Evolutionary conservation across 2,329 filamentous ascomycete genomes (phyloP).

Genomic region (Rutstroemia sp.): DNA sequence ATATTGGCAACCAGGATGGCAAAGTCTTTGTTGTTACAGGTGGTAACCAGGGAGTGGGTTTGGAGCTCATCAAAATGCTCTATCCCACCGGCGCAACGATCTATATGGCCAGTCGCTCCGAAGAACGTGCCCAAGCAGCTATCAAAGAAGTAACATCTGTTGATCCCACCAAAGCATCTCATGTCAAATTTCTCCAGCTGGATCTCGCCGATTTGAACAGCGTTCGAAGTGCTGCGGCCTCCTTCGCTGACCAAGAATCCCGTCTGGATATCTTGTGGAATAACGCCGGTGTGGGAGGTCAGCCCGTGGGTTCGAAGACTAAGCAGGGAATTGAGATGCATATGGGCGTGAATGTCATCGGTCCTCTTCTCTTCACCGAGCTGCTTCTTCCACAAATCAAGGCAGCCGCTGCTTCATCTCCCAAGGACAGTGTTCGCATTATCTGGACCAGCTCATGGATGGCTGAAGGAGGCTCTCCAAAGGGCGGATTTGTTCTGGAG

Average conservation of each 20-base stretch:
- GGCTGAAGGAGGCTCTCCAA: not conserved
- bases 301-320: constrained; percentile 23
- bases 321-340: constrained; percentile 30
- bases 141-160: constrained; percentile 31
- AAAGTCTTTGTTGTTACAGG: constrained; percentile 37
- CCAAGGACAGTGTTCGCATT: not conserved
- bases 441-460: not conserved
- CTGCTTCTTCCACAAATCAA: not conserved
- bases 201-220: constrained; percentile 33
- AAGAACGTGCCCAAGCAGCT: constrained; percentile 27
- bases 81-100: constrained; percentile 35
- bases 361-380: not conserved
- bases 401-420: not conserved
- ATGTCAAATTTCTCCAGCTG: constrained; percentile 30
- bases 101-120: constrained; percentile 35
- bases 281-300: constrained; percentile 32
- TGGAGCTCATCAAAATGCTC: constrained; percentile 32
- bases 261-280: constrained; percentile 35
- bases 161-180: constrained; percentile 24
- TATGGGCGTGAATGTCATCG: constrained; percentile 22
- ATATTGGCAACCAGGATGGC: constrained; percentile 32
- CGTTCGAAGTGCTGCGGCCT: constrained; percentile 29
- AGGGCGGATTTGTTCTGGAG: not conserved
- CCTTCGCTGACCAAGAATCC: constrained; percentile 30
- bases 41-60: constrained; percentile 28